phyloP scores from a whole-genome alignment of 2,329 filamentous ascomycete genomes.

The Dactylella cylindrospora region DNA sequence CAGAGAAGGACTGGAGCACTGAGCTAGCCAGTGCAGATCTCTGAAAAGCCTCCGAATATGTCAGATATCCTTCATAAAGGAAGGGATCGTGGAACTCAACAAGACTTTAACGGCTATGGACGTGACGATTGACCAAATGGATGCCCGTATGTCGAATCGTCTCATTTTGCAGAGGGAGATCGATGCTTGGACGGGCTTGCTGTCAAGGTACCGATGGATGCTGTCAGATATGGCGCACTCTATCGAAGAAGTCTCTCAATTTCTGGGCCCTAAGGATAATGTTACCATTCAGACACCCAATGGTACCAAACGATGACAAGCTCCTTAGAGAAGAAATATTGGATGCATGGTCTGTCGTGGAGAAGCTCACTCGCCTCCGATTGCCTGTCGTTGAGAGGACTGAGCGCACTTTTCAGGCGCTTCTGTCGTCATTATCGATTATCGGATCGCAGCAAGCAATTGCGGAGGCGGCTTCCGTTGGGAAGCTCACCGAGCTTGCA shows the following conservation, averaged over 20 bases:
- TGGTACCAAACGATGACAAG: not conserved
- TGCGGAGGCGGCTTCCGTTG: conserved; percentile 50
- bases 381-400: conserved; percentile 1
- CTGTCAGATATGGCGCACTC: conserved; percentile 5
- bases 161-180: conserved; percentile 1
- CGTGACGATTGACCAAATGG: not conserved
- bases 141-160: not conserved
- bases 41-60: not conserved
- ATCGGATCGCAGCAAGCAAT: conserved; percentile 51
- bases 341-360: not conserved
- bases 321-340: not conserved
- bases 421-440: conserved; percentile 52
- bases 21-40: not conserved
- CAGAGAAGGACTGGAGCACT: not conserved
- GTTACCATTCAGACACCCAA: not conserved
- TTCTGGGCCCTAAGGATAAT: too few species aligned
- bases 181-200: not conserved
- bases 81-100: not conserved
- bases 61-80: not conserved
- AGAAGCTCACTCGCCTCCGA: not conserved
- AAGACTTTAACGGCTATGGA: conserved; percentile 1
- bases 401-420: conserved; percentile 49
- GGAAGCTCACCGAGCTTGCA: conserved; percentile 54
- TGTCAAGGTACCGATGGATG: conserved; percentile 1
- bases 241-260: not conserved